Evolutionary conservation across 495 filamentous ascomycete species (phyloP).

Genomic region (Penicillium macrosclerotiorum): DNA sequence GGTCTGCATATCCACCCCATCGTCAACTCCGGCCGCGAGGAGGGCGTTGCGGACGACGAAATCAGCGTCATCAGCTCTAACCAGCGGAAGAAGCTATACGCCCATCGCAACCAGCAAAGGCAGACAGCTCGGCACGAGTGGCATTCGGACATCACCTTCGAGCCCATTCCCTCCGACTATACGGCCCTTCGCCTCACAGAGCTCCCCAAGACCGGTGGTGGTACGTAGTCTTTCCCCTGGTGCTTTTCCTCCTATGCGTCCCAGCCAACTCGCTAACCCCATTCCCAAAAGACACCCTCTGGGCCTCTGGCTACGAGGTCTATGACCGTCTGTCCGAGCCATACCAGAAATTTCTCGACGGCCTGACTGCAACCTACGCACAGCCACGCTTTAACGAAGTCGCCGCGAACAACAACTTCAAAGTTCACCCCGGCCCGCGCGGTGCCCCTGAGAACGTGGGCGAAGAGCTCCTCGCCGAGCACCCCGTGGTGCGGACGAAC

Average conservation of each 20-base stretch:
- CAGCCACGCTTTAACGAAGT: conserved; percentile 58
- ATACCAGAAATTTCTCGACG: conserved; percentile 65
- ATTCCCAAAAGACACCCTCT: conserved; percentile 64
- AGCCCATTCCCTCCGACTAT: conserved; percentile 68
- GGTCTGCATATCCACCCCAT: conserved; percentile 73
- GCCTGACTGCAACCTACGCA: conserved; percentile 63
- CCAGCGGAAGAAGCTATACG: conserved; percentile 56
- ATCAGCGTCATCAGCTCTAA: conserved; percentile 70
- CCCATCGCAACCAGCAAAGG: conserved; percentile 23
- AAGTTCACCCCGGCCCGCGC: conserved; percentile 53
- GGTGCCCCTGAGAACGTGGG: conserved; percentile 71
- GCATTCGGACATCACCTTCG: conserved; percentile 75
- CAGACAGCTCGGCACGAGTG: conserved; percentile 40
- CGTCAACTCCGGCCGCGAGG: conserved; percentile 58
- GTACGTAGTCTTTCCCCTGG: conserved; percentile 37
- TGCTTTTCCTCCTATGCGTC: not conserved
- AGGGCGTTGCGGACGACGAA: conserved; percentile 61
- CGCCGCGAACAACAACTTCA: conserved; percentile 54
- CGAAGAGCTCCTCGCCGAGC: conserved; percentile 57
- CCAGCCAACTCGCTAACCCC: not conserved
- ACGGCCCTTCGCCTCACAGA: conserved; percentile 60
- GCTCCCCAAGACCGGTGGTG: conserved; percentile 68
- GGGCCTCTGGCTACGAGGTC: conserved; percentile 74
- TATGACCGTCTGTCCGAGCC: conserved; percentile 71
- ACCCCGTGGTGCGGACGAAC: conserved; percentile 78